These are phyloP conservation scores for Rhodamnia rubescens DNA, from an alignment of 345 rosid species.

Conservation along the genomic window DNA sequence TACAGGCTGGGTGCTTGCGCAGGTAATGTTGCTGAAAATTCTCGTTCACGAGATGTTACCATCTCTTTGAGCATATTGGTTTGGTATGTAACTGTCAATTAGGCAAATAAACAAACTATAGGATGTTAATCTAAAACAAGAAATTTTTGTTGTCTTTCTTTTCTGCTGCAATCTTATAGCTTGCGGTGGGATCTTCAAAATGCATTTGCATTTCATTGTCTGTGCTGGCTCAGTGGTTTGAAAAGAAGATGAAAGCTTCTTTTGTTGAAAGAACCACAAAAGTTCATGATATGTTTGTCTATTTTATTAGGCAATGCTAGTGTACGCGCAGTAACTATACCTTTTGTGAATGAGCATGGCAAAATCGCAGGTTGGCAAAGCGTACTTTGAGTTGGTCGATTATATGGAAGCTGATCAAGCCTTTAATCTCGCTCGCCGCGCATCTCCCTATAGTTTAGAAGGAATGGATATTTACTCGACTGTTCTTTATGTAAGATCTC, in stretches of 20 bases:
- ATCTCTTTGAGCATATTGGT: not conserved
- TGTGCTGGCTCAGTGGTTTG: not conserved
- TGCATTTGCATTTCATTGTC: not conserved
- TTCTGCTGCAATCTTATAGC: not conserved
- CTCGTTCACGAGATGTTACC: not conserved
- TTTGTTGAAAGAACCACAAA: not conserved
- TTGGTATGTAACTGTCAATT: not conserved
- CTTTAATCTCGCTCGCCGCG: constrained; percentile 67
- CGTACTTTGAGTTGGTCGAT: constrained; percentile 76
- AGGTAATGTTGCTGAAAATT: constrained; percentile 31
- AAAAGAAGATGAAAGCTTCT: not conserved
- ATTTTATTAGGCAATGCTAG: not conserved
- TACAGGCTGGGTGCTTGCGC: constrained; percentile 96
- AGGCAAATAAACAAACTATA: not conserved
- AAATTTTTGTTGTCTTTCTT: not conserved
- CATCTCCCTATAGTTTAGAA: constrained; percentile 87
- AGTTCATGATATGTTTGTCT: not conserved
- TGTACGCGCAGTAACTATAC: not conserved
- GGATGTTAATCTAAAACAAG: not conserved
- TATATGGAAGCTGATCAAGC: constrained; percentile 89
- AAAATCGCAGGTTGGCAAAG: constrained; percentile 70
- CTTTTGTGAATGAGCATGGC: not conserved
- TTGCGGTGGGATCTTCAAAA: not conserved
- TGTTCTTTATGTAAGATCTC: constrained; percentile 73
- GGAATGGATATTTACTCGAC: constrained; percentile 96